Conservation (phyloP, 495 filamentous ascomycete species). For the Xylaria curta region DNA sequence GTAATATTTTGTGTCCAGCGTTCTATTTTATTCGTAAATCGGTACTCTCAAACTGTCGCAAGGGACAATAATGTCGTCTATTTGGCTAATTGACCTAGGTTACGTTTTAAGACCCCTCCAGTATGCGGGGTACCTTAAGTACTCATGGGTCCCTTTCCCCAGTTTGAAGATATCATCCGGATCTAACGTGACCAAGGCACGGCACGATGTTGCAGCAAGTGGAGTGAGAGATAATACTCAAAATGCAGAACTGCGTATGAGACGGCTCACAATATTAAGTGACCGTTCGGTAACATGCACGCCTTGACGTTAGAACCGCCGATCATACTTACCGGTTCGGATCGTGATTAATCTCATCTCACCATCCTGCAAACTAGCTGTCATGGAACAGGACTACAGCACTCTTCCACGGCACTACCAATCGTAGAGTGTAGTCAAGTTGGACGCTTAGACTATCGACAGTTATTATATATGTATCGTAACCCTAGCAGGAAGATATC, state of each 20-base stretch:
- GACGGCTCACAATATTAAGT: background rate
- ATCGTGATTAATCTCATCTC: constrained; percentile 15
- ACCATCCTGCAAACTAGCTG: background rate
- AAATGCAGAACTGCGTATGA: background rate
- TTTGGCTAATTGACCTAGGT: constrained; percentile 5
- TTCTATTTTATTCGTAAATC: too few relatives aligned
- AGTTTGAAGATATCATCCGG: background rate
- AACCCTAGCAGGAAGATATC: background rate
- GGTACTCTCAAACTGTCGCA: too few relatives aligned
- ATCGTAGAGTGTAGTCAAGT: too few relatives aligned
- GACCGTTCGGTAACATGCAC: background rate
- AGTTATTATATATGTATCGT: too few relatives aligned
- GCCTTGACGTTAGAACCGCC: constrained; percentile 6
- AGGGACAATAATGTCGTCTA: background rate
- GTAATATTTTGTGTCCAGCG: background rate
- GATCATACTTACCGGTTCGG: background rate
- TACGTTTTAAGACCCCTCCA: background rate
- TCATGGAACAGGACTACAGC: too few relatives aligned
- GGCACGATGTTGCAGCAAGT: background rate
- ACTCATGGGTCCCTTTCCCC: background rate
- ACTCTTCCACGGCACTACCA: too few relatives aligned
- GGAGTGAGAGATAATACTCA: background rate
- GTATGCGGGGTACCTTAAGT: constrained; percentile 11
- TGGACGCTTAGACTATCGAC: too few relatives aligned
- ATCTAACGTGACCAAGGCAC: background rate